Conservation (phyloP, 352 stramenopile genomes). For the Phytopythium montanum region DNA sequence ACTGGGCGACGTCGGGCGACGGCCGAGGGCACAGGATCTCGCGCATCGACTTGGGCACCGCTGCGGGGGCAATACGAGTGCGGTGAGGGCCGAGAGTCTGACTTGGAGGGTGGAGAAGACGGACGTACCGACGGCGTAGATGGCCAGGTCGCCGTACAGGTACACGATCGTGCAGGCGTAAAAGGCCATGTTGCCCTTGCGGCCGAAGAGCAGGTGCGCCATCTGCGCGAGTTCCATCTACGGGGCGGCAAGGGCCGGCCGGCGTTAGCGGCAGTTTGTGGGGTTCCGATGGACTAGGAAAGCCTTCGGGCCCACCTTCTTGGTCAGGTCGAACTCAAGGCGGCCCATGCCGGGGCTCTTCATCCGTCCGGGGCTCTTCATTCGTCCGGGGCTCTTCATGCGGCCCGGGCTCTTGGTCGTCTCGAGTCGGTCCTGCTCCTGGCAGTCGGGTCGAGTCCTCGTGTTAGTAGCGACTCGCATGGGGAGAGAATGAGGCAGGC, state of each 20-base stretch:
- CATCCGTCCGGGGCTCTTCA: constrained; percentile 11
- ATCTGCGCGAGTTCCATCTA: constrained; percentile 86
- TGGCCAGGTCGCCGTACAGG: constrained; percentile 83
- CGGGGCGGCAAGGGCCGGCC: background rate
- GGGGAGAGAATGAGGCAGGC: background rate
- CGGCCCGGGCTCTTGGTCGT: constrained; percentile 6
- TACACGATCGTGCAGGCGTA: constrained; percentile 82
- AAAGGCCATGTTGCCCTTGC: constrained; percentile 64
- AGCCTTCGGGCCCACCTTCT: constrained; percentile 58
- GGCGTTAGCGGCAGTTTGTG: too few species aligned
- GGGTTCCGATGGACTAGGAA: too few species aligned
- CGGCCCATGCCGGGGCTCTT: constrained; percentile 22
- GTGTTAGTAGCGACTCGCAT: background rate
- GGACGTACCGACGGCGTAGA: constrained; percentile 82
- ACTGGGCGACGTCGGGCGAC: constrained; percentile 35
- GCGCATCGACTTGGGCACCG: constrained; percentile 85
- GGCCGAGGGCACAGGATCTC: constrained; percentile 81
- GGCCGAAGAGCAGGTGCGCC: constrained; percentile 72
- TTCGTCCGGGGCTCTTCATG: background rate
- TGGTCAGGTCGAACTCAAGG: constrained; percentile 72
- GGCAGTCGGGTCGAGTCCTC: background rate
- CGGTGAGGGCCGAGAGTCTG: background rate
- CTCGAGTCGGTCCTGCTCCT: constrained; percentile 59
- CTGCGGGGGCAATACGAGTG: constrained; percentile 22
- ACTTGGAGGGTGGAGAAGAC: too few species aligned